Conservation (phyloP, 1,139 yeast species). For the Suhomyces bokatorum region DNA sequence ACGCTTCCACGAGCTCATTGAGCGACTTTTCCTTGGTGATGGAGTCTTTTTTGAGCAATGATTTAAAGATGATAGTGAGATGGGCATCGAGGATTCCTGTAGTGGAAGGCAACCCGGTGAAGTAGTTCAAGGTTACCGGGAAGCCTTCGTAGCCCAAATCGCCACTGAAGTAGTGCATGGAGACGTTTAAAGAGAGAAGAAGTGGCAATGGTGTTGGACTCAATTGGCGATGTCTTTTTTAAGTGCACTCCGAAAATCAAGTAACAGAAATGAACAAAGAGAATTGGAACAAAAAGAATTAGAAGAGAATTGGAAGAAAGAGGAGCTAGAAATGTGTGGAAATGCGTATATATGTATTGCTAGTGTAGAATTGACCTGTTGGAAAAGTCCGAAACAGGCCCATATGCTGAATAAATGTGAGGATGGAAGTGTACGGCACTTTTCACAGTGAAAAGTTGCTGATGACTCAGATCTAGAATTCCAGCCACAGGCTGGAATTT, state of each 20-base stretch:
- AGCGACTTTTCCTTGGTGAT: conserved; percentile 84
- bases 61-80: conserved; percentile 66
- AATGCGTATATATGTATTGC: too few species aligned
- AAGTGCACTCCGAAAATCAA: neutral
- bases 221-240: neutral
- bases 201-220: too few species aligned
- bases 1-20: conserved; percentile 43
- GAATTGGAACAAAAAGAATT: neutral
- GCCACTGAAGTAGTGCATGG: conserved; percentile 14
- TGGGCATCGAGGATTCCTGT: conserved; percentile 57
- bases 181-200: neutral
- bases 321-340: neutral
- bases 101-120: conserved; percentile 77
- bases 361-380: too few species aligned
- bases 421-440: neutral
- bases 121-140: conserved; percentile 70
- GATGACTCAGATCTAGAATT: neutral
- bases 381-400: neutral
- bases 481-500: neutral
- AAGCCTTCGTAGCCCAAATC: conserved; percentile 56
- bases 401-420: neutral
- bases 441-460: neutral
- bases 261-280: neutral
- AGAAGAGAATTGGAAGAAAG: neutral
- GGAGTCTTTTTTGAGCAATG: conserved; percentile 73